These are phyloP conservation scores for Cladosporium velox DNA, from an alignment of 2,329 filamentous ascomycete genomes.

Conservation along the genomic window DNA sequence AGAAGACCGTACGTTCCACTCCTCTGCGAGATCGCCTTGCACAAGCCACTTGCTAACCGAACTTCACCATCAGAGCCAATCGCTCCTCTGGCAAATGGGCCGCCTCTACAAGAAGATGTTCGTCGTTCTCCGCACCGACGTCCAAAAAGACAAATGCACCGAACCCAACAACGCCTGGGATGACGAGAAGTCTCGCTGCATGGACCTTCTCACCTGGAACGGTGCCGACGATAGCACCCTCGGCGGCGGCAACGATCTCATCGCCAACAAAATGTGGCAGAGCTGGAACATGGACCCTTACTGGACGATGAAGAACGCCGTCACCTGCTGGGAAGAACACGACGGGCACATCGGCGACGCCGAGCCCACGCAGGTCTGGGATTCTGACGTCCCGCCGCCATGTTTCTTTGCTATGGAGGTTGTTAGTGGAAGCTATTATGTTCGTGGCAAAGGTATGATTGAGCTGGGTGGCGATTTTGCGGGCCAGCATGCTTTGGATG, in stretches of 20 bases:
- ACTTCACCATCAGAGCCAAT: not conserved
- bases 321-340: conserved; percentile 14
- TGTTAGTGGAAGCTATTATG: conserved; percentile 5
- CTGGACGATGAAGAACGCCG: conserved; percentile 15
- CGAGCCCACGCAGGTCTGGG: not conserved
- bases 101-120: conserved; percentile 7
- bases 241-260: conserved; percentile 13
- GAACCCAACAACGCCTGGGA: conserved; percentile 15
- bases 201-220: conserved; percentile 14
- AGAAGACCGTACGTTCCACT: not conserved
- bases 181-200: conserved; percentile 7
- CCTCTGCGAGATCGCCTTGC: no score
- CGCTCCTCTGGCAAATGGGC: conserved; percentile 17
- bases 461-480: conserved; percentile 3
- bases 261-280: conserved; percentile 8
- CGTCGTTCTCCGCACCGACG: conserved; percentile 9
- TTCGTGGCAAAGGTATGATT: conserved; percentile 2
- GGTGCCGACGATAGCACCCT: not conserved
- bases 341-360: conserved; percentile 1
- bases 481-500: conserved; percentile 8
- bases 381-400: not conserved
- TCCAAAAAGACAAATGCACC: not conserved
- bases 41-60: not conserved
- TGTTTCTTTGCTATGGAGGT: conserved; percentile 18
- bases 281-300: conserved; percentile 16